These are phyloP conservation scores for Macrolepiota fuliginosa DNA, from an alignment of 768 basidiomycete species.

Conservation along the genomic window DNA sequence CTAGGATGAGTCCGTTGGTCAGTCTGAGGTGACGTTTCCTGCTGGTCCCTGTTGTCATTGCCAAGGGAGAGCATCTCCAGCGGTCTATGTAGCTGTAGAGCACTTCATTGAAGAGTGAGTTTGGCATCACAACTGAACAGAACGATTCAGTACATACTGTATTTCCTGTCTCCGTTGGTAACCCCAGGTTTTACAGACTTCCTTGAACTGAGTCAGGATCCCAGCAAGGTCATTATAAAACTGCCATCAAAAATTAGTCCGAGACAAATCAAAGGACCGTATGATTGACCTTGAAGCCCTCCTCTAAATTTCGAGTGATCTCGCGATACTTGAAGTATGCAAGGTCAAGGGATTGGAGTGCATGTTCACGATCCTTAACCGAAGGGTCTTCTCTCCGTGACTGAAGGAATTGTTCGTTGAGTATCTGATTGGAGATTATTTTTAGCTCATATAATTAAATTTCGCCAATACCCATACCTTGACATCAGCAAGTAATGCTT, in stretches of 20 bases:
- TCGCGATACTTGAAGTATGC: slow-evolving; percentile 89
- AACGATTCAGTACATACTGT: slow-evolving; percentile 45
- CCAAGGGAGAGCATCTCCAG: slow-evolving; percentile 36
- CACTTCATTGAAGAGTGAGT: not conserved
- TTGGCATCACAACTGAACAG: too few relatives aligned
- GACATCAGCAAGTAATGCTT: slow-evolving; percentile 61
- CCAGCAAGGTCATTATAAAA: slow-evolving; percentile 88
- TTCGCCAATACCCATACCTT: slow-evolving; percentile 45
- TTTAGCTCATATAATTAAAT: not conserved
- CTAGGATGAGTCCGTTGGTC: not conserved
- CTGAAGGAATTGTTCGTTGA: slow-evolving; percentile 69
- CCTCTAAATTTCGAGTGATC: slow-evolving; percentile 79
- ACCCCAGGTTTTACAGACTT: slow-evolving; percentile 74
- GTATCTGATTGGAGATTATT: slow-evolving; percentile 34
- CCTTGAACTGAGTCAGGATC: slow-evolving; percentile 72
- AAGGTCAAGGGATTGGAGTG: slow-evolving; percentile 77
- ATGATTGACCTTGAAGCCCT: slow-evolving; percentile 72
- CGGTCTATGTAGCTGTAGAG: slow-evolving; percentile 10
- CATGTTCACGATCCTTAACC: slow-evolving; percentile 78
- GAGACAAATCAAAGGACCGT: not conserved
- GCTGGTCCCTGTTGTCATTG: slow-evolving; percentile 10
- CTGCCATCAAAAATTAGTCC: slow-evolving; percentile 30
- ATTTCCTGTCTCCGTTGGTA: slow-evolving; percentile 70
- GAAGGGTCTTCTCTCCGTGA: slow-evolving; percentile 76
- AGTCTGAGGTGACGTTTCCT: not conserved